Conservation (phyloP, 306 rosid species). For the Trifolium pratense region DNA sequence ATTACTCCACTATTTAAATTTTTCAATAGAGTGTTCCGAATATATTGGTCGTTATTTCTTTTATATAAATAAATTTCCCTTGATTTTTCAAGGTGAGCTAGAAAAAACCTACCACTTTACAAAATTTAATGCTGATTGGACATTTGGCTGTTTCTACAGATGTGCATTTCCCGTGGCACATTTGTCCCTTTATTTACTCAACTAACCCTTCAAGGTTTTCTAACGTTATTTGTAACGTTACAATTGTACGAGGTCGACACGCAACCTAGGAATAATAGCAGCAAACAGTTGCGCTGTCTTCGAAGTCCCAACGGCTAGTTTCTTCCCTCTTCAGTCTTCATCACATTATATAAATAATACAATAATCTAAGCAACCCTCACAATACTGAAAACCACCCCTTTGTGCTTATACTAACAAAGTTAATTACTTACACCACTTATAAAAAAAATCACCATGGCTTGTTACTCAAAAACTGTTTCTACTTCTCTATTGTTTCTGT, state of each 20-base stretch:
- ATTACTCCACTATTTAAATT: no score
- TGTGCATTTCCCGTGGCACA: background rate
- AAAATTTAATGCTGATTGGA: background rate
- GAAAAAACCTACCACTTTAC: no score
- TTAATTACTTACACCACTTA: background rate
- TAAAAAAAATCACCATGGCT: constrained; percentile 57
- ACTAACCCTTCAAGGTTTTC: background rate
- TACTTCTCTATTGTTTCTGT: constrained; percentile 41
- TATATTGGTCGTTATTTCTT: no score
- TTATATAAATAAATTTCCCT: no score
- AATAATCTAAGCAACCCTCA: constrained; percentile 22
- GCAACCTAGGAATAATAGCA: constrained; percentile 24
- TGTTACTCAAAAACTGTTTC: constrained; percentile 40
- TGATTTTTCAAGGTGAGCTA: no score
- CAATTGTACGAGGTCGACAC: background rate
- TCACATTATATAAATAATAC: constrained; percentile 56
- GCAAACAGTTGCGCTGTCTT: constrained; percentile 28
- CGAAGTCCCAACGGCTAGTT: constrained; percentile 75
- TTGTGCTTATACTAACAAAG: background rate
- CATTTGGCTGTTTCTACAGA: background rate
- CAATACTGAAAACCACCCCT: background rate
- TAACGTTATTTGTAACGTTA: constrained; percentile 31
- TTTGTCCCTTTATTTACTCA: background rate
- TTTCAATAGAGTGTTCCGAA: no score
- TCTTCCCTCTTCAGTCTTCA: background rate